Percentiles rank a stretch among this genome's conserved stretches.
Evolutionary conservation across 495 filamentous ascomycete genomes (phyloP).

Genomic region (Bathelium albidoporum): DNA sequence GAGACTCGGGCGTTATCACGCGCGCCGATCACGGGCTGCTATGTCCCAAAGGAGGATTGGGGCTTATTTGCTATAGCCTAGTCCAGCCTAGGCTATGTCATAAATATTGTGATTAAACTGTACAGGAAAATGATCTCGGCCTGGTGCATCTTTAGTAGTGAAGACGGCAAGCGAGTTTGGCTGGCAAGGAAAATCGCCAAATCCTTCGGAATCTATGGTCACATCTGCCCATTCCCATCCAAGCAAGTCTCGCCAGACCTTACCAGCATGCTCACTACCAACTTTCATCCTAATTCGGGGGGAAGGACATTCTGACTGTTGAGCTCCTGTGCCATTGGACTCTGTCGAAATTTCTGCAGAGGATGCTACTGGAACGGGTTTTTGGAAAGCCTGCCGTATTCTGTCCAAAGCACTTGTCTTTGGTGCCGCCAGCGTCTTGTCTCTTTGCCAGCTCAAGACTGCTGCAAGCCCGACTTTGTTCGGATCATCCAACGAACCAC

Average conservation of each 20-base stretch:
- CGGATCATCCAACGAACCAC: constrained; percentile 16
- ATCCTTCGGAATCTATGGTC: background rate
- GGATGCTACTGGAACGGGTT: background rate
- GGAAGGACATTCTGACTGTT: background rate
- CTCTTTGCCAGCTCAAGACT: constrained; percentile 21
- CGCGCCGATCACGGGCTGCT: background rate
- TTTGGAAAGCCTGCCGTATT: constrained; percentile 1
- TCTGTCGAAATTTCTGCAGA: background rate
- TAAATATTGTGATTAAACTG: background rate
- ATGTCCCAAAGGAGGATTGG: background rate
- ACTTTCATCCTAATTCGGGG: background rate
- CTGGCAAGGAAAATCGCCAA: constrained; percentile 1
- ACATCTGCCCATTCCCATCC: constrained; percentile 3
- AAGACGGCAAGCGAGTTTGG: background rate
- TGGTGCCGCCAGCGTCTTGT: background rate
- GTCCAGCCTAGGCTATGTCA: background rate
- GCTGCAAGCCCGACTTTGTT: constrained; percentile 21
- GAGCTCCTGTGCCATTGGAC: background rate
- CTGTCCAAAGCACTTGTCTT: background rate
- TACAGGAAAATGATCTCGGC: background rate
- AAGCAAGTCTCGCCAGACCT: background rate
- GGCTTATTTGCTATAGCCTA: background rate
- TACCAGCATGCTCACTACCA: constrained; percentile 1
- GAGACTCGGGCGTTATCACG: background rate
- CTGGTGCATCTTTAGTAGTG: background rate